Percentiles rank a stretch among this genome's conserved stretches.
Evolutionary conservation across 1,284 basidiomycete species (phyloP).

Genomic region (Rhodotorula sp.): DNA sequence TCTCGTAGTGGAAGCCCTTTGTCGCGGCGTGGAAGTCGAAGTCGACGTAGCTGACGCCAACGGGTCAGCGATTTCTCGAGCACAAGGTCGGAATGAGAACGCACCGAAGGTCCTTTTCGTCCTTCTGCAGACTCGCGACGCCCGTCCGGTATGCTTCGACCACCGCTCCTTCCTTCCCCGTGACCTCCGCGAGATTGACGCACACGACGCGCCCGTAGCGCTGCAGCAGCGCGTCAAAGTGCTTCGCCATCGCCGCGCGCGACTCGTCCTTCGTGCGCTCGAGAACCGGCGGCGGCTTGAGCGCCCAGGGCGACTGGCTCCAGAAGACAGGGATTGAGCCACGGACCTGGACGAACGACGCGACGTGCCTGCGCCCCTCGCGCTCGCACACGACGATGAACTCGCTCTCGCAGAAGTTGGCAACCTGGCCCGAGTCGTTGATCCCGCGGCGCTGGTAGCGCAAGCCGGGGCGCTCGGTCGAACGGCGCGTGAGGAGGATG

Average conservation of each 20-base stretch:
- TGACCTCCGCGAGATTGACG: slow-evolving; percentile 86
- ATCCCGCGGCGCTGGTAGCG: slow-evolving; percentile 59
- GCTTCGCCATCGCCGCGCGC: slow-evolving; percentile 67
- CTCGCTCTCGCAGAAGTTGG: slow-evolving; percentile 62
- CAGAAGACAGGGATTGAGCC: slow-evolving; percentile 69
- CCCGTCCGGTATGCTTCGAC: slow-evolving; percentile 76
- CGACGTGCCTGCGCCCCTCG: slow-evolving; percentile 70
- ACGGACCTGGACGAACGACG: slow-evolving; percentile 83
- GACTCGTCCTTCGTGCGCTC: slow-evolving; percentile 76
- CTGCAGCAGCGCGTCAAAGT: slow-evolving; percentile 69
- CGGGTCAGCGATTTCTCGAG: too few species aligned
- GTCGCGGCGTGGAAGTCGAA: slow-evolving; percentile 77
- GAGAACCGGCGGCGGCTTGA: slow-evolving; percentile 84
- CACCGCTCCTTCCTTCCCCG: slow-evolving; percentile 80
- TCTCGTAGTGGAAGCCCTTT: slow-evolving; percentile 89
- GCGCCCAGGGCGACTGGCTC: slow-evolving; percentile 55
- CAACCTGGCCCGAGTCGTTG: slow-evolving; percentile 57
- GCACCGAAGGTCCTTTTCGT: slow-evolving; percentile 57
- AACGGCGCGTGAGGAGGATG: slow-evolving; percentile 56
- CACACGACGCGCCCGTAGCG: slow-evolving; percentile 78
- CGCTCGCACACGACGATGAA: slow-evolving; percentile 62
- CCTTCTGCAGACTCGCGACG: slow-evolving; percentile 59
- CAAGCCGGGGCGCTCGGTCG: slow-evolving; percentile 57
- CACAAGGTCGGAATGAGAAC: slow-evolving; percentile 47
- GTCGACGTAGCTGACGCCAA: slow-evolving; percentile 27